A percentile compares a stretch with the other conserved stretches of the same genome.
phyloP scores from a whole-genome alignment of 2,329 filamentous ascomycete genomes.

The Leptographium galeiforme region DNA sequence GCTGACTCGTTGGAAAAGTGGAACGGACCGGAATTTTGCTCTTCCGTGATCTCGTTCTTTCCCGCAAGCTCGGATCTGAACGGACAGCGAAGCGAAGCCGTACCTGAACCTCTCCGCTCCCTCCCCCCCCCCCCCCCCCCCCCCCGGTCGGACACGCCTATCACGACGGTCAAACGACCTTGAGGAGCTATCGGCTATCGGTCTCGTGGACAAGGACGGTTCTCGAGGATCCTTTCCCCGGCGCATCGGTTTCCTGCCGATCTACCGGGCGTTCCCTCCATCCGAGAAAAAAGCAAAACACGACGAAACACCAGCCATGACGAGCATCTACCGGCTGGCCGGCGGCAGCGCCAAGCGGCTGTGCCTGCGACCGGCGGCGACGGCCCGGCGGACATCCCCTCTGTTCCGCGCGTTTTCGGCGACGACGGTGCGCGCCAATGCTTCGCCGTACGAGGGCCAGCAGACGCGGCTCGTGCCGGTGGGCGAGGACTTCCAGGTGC shows the following conservation, averaged over 20 bases:
- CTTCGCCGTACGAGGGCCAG: slow-evolving; percentile 36
- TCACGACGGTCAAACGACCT: slow-evolving; percentile 1
- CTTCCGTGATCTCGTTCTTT: slow-evolving; percentile 6
- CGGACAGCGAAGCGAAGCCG: slow-evolving; percentile 8
- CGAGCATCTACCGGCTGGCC: slow-evolving; percentile 60
- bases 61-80: slow-evolving; percentile 11
- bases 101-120: slow-evolving; percentile 1
- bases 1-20: slow-evolving; percentile 10
- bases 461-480: slow-evolving; percentile 52
- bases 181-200: slow-evolving; percentile 17
- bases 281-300: background rate
- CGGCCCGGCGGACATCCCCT: background rate
- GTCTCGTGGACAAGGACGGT: slow-evolving; percentile 13
- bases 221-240: background rate
- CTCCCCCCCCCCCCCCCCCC: background rate
- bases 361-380: slow-evolving; percentile 31
- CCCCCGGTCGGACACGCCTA: background rate
- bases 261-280: slow-evolving; percentile 2
- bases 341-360: slow-evolving; percentile 57
- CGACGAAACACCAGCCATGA: slow-evolving; percentile 38
- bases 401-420: slow-evolving; percentile 51
- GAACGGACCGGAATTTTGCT: slow-evolving; percentile 7
- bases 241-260: background rate
- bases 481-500: slow-evolving; percentile 47
- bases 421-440: slow-evolving; percentile 48